A percentile compares a stretch with the other conserved stretches of the same genome.
Evolutionary conservation across 306 rosid genomes (phyloP).

Genomic region (Gleditsia sinensis): DNA sequence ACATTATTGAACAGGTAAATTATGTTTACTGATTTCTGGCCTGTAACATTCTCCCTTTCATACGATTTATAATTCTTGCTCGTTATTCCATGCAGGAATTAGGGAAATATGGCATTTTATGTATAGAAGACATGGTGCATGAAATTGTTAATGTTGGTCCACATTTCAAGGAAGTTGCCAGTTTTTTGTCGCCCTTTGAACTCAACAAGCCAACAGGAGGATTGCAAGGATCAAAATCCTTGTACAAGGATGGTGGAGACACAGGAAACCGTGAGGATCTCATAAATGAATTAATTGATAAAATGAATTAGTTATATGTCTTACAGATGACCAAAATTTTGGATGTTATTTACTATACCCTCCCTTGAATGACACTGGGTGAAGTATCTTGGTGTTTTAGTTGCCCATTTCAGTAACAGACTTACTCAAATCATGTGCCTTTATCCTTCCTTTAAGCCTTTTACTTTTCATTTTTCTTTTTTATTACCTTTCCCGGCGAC

Average conservation of each 20-base stretch:
- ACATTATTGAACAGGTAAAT: constrained; percentile 71
- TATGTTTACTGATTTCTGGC: constrained; percentile 16
- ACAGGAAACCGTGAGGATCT: constrained; percentile 70
- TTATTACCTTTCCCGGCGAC: too few species aligned
- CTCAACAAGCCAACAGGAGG: constrained; percentile 70
- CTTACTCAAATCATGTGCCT: not conserved
- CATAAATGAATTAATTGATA: constrained; percentile 69
- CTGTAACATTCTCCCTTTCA: not conserved
- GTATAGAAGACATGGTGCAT: constrained; percentile 84
- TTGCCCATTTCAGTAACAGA: not conserved
- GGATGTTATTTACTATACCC: constrained; percentile 6
- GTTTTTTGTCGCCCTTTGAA: constrained; percentile 68
- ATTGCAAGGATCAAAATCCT: constrained; percentile 59
- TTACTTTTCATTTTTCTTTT: not conserved
- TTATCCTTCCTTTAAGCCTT: too few species aligned
- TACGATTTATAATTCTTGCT: constrained; percentile 7
- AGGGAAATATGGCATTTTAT: constrained; percentile 60
- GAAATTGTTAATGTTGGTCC: constrained; percentile 70
- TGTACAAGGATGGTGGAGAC: constrained; percentile 72
- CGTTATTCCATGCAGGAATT: constrained; percentile 53
- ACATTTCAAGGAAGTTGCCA: constrained; percentile 74
- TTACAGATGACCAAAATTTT: not conserved
- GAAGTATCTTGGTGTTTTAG: not conserved
- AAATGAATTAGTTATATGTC: constrained; percentile 67
- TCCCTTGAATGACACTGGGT: not conserved